Base-by-base conservation (phyloP, 805 yeast genomes). In the Metschnikowia corniflorae region DNA sequence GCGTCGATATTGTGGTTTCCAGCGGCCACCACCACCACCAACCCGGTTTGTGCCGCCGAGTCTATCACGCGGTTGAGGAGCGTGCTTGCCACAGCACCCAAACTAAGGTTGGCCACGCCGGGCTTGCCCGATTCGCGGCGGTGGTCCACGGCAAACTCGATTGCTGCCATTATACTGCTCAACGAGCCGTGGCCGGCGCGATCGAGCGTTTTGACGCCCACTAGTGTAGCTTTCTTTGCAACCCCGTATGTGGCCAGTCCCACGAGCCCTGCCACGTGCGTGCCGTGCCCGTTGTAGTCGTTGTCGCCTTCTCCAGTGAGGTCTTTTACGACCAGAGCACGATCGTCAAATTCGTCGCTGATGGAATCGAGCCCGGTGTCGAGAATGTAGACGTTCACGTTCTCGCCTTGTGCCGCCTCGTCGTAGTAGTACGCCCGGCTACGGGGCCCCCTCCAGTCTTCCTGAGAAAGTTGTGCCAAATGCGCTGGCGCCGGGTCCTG, bases 1-100 rank as follows among this genome's bases (percentile, higher is more conserved):
- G 97, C 95, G 54, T 86, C 78, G 14, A 75, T 57, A 46, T 80
- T 78, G 18, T 81, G 70, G 57, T 89, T 89, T 1, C 97, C 97
- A 0, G 96, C 96, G 0, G 96, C 96, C 5, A 72, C 87, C 16
- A 82, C 84, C 17, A 84, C 63, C 1, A 82, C 70, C 24, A 88
- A 54, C 0, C 96, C 96, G 0, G 84, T 70, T 14, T 78, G 73
- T 6, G 70, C 71, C 0, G 95, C 94, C 2, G 87, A 88, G 40
- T 75, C 72, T 7, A 88, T 74, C 0, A 96, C 96, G 15, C 73
- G 69, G 51, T 88, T 85, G 40, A 88, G 67, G 2, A 86, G 73
- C 0, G 70, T 51, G 46, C 82, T 85, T 42, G 71, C 76, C 4
- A 73, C 66, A 0, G 96, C 84, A 0, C 96, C 96, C 7, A 89